These are phyloP conservation scores for Ogataea pignaliae DNA, from an alignment of 805 yeast species.

Conservation along the genomic window DNA sequence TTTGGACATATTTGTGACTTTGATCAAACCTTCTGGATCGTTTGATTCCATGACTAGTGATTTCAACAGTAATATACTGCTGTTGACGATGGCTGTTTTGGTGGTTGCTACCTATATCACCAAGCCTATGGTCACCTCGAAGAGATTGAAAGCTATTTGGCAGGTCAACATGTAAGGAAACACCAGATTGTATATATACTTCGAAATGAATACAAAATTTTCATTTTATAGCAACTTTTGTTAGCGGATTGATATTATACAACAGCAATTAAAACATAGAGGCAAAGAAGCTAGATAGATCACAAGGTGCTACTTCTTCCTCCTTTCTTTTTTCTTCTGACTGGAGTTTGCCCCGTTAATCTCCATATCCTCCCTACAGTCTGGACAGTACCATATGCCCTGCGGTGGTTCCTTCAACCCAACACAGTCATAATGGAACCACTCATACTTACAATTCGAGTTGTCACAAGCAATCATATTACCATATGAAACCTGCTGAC, in stretches of 20 bases:
- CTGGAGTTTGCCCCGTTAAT: slow-evolving; percentile 7
- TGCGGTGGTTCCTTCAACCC: slow-evolving; percentile 91
- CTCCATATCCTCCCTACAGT: slow-evolving; percentile 47
- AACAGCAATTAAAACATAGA: background rate
- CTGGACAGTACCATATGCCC: slow-evolving; percentile 96
- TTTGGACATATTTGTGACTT: slow-evolving; percentile 72
- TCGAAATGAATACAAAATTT: too few species aligned
- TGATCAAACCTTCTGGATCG: slow-evolving; percentile 74
- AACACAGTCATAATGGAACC: slow-evolving; percentile 75
- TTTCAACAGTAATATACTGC: slow-evolving; percentile 64
- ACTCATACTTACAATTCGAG: slow-evolving; percentile 54
- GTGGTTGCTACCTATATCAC: slow-evolving; percentile 41
- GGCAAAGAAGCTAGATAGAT: background rate
- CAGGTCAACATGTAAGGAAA: slow-evolving; percentile 6
- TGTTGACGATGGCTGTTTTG: slow-evolving; percentile 55
- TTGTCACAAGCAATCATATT: slow-evolving; percentile 63
- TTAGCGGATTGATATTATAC: background rate
- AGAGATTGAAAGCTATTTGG: slow-evolving; percentile 54
- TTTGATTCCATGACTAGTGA: slow-evolving; percentile 68
- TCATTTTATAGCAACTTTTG: background rate
- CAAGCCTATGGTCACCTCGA: slow-evolving; percentile 53
- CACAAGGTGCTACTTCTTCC: slow-evolving; percentile 11
- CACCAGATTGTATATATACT: too few species aligned
- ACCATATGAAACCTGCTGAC: slow-evolving; percentile 86
- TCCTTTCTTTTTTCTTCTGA: slow-evolving; percentile 23